These are phyloP conservation scores for Kazachstania viticola DNA, from an alignment of 805 yeast species.

Conservation along the genomic window DNA sequence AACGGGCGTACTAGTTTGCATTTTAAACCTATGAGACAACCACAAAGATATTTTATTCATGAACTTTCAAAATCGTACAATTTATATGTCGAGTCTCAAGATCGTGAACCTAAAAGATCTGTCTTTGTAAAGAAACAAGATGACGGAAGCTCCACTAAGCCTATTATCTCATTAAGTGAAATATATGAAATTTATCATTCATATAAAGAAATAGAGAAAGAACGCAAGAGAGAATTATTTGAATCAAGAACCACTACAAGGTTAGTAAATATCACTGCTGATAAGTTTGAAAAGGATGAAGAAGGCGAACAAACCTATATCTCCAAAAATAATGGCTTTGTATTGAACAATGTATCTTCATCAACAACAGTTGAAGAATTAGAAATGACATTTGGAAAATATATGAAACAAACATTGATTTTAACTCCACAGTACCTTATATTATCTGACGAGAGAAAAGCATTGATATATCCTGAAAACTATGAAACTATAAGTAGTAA, in stretches of 20 bases:
- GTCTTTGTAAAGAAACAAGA: slow-evolving; percentile 43
- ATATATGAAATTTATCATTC: slow-evolving; percentile 36
- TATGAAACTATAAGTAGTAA: slow-evolving; percentile 27
- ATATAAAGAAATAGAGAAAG: slow-evolving; percentile 25
- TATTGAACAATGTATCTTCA: slow-evolving; percentile 40
- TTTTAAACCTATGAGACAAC: slow-evolving; percentile 62
- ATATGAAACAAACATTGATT: slow-evolving; percentile 19
- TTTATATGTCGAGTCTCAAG: slow-evolving; percentile 63
- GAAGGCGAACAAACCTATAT: slow-evolving; percentile 7
- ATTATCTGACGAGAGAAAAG: slow-evolving; percentile 5
- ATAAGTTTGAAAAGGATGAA: slow-evolving; percentile 1
- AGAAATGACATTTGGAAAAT: slow-evolving; percentile 25
- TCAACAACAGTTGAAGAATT: slow-evolving; percentile 41
- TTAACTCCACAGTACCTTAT: slow-evolving; percentile 15
- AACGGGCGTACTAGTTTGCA: slow-evolving; percentile 34
- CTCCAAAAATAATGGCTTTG: slow-evolving; percentile 38
- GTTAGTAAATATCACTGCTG: slow-evolving; percentile 16
- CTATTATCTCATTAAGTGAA: slow-evolving; percentile 16
- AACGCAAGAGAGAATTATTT: slow-evolving; percentile 20
- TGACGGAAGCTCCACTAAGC: slow-evolving; percentile 17
- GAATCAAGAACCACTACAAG: slow-evolving; percentile 17
- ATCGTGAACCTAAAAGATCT: slow-evolving; percentile 66
- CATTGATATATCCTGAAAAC: slow-evolving; percentile 24
- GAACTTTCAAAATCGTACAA: slow-evolving; percentile 49
- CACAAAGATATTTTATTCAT: slow-evolving; percentile 63